Percentiles rank a stretch among this genome's conserved stretches.
Evolutionary conservation across 73 alveolate genomes (phyloP).

Genomic region (Paramecium primaurelia): DNA sequence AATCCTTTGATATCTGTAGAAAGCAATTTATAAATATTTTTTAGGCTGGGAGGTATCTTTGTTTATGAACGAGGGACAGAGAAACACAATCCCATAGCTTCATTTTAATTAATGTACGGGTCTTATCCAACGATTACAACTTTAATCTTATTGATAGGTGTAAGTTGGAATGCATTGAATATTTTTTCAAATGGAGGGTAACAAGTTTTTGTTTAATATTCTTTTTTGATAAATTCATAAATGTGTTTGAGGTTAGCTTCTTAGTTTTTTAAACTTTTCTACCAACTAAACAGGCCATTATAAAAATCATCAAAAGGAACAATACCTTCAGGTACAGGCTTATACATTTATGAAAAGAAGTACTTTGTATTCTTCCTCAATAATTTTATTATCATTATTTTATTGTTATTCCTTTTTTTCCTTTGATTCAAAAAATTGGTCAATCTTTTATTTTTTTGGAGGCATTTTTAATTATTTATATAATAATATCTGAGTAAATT

Average conservation of each 20-base stretch:
- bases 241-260: constrained; percentile 35
- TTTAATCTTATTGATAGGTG: constrained; percentile 77
- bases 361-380: constrained; percentile 25
- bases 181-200: constrained; percentile 92
- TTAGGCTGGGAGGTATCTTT: constrained; percentile 88
- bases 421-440: not conserved
- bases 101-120: constrained; percentile 91
- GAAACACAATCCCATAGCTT: constrained; percentile 97
- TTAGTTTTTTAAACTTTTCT: not conserved
- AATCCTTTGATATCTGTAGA: constrained; percentile 82
- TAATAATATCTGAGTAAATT: not conserved
- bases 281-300: constrained; percentile 49
- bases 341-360: not conserved
- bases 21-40: constrained; percentile 85
- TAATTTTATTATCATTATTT: not conserved
- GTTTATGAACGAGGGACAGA: constrained; percentile 77
- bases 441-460: constrained; percentile 36
- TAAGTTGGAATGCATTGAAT: constrained; percentile 86
- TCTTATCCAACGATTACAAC: constrained; percentile 95
- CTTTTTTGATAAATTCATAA: constrained; percentile 72
- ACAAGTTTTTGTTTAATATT: constrained; percentile 76
- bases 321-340: constrained; percentile 34
- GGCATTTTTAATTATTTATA: constrained; percentile 7
- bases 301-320: constrained; percentile 59
- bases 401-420: not conserved